Conservation (phyloP, 441 rosid species). For the Populus trichocarpa region DNA sequence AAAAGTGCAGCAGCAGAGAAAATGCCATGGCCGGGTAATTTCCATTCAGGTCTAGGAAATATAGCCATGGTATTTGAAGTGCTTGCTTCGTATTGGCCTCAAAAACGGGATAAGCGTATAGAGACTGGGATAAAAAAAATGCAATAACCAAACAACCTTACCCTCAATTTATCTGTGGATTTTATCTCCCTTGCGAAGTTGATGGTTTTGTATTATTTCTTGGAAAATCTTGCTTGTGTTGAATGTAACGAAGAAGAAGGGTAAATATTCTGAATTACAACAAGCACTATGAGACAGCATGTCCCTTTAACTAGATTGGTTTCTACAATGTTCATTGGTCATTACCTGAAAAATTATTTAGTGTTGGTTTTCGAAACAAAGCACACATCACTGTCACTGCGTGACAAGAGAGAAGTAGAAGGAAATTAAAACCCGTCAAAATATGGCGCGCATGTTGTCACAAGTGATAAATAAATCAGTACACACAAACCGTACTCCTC, state of each 20-base stretch:
- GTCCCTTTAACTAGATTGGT: slow-evolving; percentile 10
- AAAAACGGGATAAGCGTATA: no score
- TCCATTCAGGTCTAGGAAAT: no score
- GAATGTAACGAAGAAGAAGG: slow-evolving; percentile 10
- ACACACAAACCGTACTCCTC: background rate
- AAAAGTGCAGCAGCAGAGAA: no score
- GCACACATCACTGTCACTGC: no score
- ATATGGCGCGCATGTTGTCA: background rate
- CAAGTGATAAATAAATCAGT: background rate
- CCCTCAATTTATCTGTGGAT: background rate
- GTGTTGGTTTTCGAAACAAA: no score
- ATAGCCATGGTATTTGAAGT: no score
- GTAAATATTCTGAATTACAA: background rate
- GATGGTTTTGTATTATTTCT: background rate
- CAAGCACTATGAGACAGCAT: background rate
- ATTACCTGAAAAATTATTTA: background rate
- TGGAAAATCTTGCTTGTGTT: background rate
- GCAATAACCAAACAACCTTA: no score
- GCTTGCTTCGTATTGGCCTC: no score
- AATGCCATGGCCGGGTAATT: no score
- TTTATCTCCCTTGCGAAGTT: background rate
- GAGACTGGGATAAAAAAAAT: no score
- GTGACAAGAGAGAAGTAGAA: no score
- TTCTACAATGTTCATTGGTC: slow-evolving; percentile 2
- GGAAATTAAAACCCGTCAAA: no score